Base-by-base conservation (phyloP, 1,284 basidiomycete species). In the Ceratobasidium sp. region DNA sequence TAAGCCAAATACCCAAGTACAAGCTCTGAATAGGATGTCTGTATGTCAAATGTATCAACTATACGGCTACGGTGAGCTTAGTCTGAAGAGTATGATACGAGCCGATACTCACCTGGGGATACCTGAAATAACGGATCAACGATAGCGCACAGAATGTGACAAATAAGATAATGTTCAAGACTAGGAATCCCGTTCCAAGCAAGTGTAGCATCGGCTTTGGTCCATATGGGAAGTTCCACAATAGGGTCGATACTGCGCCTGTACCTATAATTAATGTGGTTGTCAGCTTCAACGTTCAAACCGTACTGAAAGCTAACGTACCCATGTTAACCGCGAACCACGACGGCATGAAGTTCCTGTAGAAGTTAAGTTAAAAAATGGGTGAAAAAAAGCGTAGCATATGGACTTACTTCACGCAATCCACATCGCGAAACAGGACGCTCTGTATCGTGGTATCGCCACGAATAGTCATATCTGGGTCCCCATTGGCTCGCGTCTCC, bases 261-360 rank as follows among this genome's bases (percentile, higher is more conserved):
- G 71, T 75, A 15, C 61, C 71, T 75, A 1, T 40, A 1, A n/a
- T 1, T 6, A 26, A 17, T 50, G 17, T 15, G n/a, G 1, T 65
- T 28, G 9, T 66, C 26, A 17, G 13, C 28, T n/a, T 17, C 1
- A 20, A 38, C 33, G 10, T 12, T 6, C 28, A 20, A 57, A 20
- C 13, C 13, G 7, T 15, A n/a, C n/a, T n/a, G n/a, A n/a, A 28
- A 70, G 26, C 4, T 57, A 38, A 44, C 28, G n/a, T 40, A 75
- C 71, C 71, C 71, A 75, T 75, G 20, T 64, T 65, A 2, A 65
- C 71, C 1, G 48, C 48, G 50, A 75, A 75, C 71, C 71, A 75
- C 20, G 71, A 64, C 5, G 71, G 71, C 59, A 62, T 59, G 38
- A 75, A 52, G 20, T 65, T 65, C 26, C 61, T 75, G 13, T 20